phyloP scores from a whole-genome alignment of 1,139 yeast species.

The Protomyces gravidus region DNA sequence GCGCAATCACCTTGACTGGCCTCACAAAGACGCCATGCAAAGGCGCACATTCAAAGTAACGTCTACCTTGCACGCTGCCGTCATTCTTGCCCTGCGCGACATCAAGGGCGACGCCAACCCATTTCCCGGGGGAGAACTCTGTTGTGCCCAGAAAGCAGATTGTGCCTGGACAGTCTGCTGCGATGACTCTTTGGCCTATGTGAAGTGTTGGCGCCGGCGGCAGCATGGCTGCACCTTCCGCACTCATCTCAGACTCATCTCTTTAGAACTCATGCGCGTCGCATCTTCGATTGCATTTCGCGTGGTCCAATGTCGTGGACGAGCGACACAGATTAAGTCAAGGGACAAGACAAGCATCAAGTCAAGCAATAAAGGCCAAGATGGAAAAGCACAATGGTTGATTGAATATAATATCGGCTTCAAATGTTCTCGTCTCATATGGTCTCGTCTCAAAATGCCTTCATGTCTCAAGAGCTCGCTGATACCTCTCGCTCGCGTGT shows the following conservation, averaged over 20 bases:
- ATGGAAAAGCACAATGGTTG: neutral
- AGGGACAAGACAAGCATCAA: neutral
- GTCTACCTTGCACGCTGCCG: conserved; percentile 62
- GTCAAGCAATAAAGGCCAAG: neutral
- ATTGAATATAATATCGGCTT: neutral
- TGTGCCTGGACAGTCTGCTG: conserved; percentile 30
- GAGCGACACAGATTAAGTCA: neutral
- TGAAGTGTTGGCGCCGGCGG: neutral
- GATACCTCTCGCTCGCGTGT: neutral
- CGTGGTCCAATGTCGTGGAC: neutral
- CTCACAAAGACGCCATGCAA: conserved; percentile 51
- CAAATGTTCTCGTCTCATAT: too few species aligned
- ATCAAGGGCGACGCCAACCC: conserved; percentile 76
- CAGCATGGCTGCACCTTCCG: neutral
- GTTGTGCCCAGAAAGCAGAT: conserved; percentile 33
- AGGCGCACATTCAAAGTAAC: conserved; percentile 56
- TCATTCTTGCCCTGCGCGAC: conserved; percentile 66
- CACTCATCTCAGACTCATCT: neutral
- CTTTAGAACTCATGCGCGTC: neutral
- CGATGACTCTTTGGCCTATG: conserved; percentile 19
- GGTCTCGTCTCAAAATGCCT: too few species aligned
- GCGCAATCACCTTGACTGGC: conserved; percentile 1
- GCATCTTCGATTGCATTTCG: neutral
- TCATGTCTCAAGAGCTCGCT: neutral
- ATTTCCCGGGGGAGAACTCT: conserved; percentile 39